phyloP scores from a whole-genome alignment of 352 stramenopile genomes.

The Pilasporangium apinafurcum region DNA sequence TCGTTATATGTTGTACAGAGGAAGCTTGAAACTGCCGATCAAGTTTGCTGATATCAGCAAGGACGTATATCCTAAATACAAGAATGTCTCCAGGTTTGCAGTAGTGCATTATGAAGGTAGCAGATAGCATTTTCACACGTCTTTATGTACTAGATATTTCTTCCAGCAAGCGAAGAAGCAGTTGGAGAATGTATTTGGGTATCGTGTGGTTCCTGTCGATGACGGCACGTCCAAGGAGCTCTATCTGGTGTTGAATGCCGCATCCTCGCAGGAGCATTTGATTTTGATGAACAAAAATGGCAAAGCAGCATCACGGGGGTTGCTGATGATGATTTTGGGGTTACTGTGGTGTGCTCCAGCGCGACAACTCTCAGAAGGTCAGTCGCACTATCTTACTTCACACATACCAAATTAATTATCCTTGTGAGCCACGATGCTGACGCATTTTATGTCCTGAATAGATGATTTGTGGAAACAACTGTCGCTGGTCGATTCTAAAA shows the following conservation, averaged over 20 bases:
- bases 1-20: slow-evolving; percentile 85
- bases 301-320: slow-evolving; percentile 44
- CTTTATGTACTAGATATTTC: slow-evolving; percentile 63
- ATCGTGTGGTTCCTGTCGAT: slow-evolving; percentile 65
- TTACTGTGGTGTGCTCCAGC: slow-evolving; percentile 72
- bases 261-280: slow-evolving; percentile 66
- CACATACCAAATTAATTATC: not conserved
- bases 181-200: slow-evolving; percentile 72
- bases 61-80: slow-evolving; percentile 74
- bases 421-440: not conserved
- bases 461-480: slow-evolving; percentile 81
- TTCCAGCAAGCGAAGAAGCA: slow-evolving; percentile 74
- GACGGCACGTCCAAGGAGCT: slow-evolving; percentile 58
- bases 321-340: slow-evolving; percentile 79
- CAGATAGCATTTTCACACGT: not conserved
- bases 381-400: too few species aligned
- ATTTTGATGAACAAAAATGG: slow-evolving; percentile 70
- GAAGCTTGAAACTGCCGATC: slow-evolving; percentile 65
- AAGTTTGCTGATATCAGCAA: slow-evolving; percentile 81
- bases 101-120: not conserved
- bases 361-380: slow-evolving; percentile 70
- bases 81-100: slow-evolving; percentile 61
- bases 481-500: slow-evolving; percentile 44
- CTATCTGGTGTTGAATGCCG: slow-evolving; percentile 75
- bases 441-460: slow-evolving; percentile 5